Percentiles rank a stretch among this genome's conserved stretches.
phyloP scores from a whole-genome alignment of 805 yeast genomes.

The Vanderwaltozyma verrucispora region DNA sequence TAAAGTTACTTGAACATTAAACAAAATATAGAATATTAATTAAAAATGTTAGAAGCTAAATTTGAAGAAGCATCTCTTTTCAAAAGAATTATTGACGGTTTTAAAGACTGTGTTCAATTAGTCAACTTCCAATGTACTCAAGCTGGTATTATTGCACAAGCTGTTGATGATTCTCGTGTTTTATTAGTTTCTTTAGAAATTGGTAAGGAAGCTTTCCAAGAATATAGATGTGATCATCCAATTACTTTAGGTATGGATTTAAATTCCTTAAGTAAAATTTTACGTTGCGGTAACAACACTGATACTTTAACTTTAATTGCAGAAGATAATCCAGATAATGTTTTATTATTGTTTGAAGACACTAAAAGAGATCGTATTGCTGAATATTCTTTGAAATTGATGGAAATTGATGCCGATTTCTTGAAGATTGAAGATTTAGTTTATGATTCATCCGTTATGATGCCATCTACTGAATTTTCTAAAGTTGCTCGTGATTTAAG shows the following conservation, averaged over 20 bases:
- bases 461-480: constrained; percentile 85
- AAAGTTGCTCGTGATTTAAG: constrained; percentile 82
- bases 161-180: constrained; percentile 95
- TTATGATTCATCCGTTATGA: constrained; percentile 71
- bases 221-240: constrained; percentile 91
- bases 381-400: constrained; percentile 81
- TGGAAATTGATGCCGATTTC: constrained; percentile 95
- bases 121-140: constrained; percentile 97
- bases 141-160: constrained; percentile 90
- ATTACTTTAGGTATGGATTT: constrained; percentile 87
- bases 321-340: constrained; percentile 75
- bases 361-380: constrained; percentile 82
- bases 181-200: constrained; percentile 79
- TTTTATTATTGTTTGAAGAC: constrained; percentile 82
- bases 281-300: constrained; percentile 83
- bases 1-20: background rate
- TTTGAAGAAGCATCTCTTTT: constrained; percentile 85
- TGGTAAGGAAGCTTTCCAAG: constrained; percentile 79
- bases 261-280: constrained; percentile 75
- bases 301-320: constrained; percentile 85
- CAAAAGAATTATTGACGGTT: constrained; percentile 87
- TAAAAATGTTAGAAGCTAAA: constrained; percentile 87
- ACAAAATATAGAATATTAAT: background rate
- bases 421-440: constrained; percentile 90
- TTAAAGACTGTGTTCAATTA: constrained; percentile 86